Evolutionary conservation across 768 basidiomycete species (phyloP).

Genomic region (Suillus discolor): DNA sequence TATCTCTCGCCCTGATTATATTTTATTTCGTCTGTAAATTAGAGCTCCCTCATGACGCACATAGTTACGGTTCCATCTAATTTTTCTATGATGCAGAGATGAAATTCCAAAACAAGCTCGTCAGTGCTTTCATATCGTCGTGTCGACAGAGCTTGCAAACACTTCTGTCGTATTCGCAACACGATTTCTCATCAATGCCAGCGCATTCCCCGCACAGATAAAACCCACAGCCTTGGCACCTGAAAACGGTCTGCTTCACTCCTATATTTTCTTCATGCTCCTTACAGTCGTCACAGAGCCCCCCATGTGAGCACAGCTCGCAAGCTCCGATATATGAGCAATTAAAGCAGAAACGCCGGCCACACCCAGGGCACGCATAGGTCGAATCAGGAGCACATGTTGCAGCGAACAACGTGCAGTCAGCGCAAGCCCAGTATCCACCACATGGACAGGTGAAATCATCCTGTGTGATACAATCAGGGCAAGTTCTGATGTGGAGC

Average conservation of each 20-base stretch:
- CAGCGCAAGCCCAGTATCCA: not conserved
- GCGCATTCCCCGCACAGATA: not conserved
- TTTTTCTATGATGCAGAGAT: no score
- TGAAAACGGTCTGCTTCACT: not conserved
- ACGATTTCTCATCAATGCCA: not conserved
- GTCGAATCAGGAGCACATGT: no score
- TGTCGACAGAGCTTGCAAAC: not conserved
- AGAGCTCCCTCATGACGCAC: no score
- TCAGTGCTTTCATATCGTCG: no score
- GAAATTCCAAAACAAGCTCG: no score
- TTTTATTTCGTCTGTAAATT: no score
- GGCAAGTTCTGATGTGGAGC: not conserved
- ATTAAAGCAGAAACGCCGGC: not conserved
- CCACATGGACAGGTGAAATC: not conserved
- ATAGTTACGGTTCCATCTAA: no score
- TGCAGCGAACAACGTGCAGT: no score
- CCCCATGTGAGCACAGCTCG: not conserved
- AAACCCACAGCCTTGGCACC: not conserved
- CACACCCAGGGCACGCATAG: conserved; percentile 5
- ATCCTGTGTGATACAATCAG: conserved; percentile 6
- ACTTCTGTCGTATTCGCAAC: not conserved
- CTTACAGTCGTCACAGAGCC: conserved; percentile 5
- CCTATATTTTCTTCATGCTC: not conserved
- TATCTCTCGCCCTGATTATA: no score
- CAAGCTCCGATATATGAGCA: conserved; percentile 1